Conservation (phyloP, 139 green algal species). For the Tetraselmis striata region DNA sequence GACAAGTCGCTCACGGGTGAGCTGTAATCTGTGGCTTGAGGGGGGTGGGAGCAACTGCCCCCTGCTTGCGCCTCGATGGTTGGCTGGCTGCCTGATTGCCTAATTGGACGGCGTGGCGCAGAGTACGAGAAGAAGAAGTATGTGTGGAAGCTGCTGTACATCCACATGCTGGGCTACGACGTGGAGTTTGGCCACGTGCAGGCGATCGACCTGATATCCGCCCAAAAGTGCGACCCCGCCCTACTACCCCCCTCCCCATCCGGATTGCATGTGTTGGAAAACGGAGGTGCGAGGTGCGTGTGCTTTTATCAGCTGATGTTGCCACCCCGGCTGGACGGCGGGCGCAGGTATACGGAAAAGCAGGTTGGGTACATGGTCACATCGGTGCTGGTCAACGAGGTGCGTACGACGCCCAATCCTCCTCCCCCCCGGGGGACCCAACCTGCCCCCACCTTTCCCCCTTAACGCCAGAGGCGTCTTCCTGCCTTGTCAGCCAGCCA, state of each 20-base stretch:
- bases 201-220: slow-evolving; percentile 87
- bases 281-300: no score
- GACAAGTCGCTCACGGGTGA: slow-evolving; percentile 50
- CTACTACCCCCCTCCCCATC: no score
- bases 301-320: slow-evolving; percentile 3
- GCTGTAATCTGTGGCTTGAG: not conserved
- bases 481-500: no score
- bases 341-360: slow-evolving; percentile 90
- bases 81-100: no score
- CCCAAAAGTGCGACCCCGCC: slow-evolving; percentile 59
- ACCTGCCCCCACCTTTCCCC: no score
- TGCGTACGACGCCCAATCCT: no score
- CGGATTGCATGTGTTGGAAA: no score
- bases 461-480: no score
- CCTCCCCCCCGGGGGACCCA: no score
- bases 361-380: slow-evolving; percentile 95
- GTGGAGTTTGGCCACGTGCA: slow-evolving; percentile 98
- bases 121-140: slow-evolving; percentile 98
- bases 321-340: not conserved
- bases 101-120: no score
- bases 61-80: no score
- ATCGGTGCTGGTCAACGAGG: slow-evolving; percentile 83
- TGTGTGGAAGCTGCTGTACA: slow-evolving; percentile 99
- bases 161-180: slow-evolving; percentile 97
- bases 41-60: not conserved